Evolutionary conservation across 208 protist species (phyloP), one percentile per base, ranked within the genome.

Genomic region (Histomonas meleagridis): DNA sequence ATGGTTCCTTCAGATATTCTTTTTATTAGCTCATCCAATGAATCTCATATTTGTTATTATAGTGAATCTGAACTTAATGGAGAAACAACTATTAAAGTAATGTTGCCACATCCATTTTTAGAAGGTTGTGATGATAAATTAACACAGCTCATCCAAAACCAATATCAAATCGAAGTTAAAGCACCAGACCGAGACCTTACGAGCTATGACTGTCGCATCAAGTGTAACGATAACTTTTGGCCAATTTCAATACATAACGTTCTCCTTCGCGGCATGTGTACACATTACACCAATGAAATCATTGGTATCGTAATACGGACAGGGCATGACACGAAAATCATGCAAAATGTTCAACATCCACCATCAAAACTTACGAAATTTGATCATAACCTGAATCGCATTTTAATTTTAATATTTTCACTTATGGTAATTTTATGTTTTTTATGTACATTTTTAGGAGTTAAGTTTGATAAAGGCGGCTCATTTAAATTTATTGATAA

Each of bases 41-140:
- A 81, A 48, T 32, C 26, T 81, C 16, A 43, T n/a, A 16, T 81
- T 9, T 81, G 70, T 23, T 46, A 81, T 28, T 81, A 81, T 51
- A 53, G 40, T 4, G 70, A 81, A 28, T 18, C 70, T 23, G 51
- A 81, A 53, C 21, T 81, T 1, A 81, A 81, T 51, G 70, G 70
- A n/a, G 70, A 81, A 81, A 81, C 70, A 51, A 43, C 70, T 51
- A 43, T 81, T 21, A 81, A 81, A 81, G 32, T 43, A 1, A 81
- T 81, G 70, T 43, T 38, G n/a, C 48, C 38, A 3, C 38, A 51
- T 51, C 70, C 32, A 51, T 16, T 10, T 32, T 81, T 43, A n/a
- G 18, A 28, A 81, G 38, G 38, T 9, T 7, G 51, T 18, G 51
- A 32, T 51, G 3, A 35, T 32, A 35, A 12, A 51, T 23, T 48